Evolutionary conservation across 768 basidiomycete genomes (phyloP), one percentile per base, ranked within the genome.

Genomic region (Panus rudis): DNA sequence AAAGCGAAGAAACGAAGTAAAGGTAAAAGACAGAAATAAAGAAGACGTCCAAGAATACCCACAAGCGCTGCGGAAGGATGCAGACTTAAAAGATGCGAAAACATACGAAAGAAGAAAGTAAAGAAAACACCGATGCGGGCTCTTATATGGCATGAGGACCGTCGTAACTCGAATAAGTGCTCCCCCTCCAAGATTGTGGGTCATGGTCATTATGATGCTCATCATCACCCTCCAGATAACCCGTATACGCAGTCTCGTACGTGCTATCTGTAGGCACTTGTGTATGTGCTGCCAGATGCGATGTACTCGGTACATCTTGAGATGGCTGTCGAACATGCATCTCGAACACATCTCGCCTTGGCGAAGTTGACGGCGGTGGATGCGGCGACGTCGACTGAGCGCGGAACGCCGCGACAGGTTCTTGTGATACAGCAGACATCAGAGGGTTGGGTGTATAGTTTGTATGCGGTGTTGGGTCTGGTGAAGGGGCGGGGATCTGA

Each of bases 401-500:
- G 43, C 46, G 32, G 42, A 57, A 49, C 6, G 46, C 38, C 16
- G 49, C 7, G 32, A 49, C 24, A 26, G 49, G 53, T 10, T 46
- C 24, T 8, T 43, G 19, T 12, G 53, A 48, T 1, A 61, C 48
- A 24, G 58, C 50, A 17, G 58, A 46, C 58, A 60, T 58, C 16
- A 55, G 50, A 11, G 54, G 57, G 6, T 48, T 41, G 2, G 41
- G 32, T 5, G 47, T 44, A n/a, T 43, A 30, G 32, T 64, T 43
- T 39, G 54, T 40, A 44, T 68, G 32, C 16, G 53, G 47, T 23
- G 70, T 70, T 2, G 80, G 76, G 32, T 76, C 56, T 0, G 83
- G 81, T 4, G 83, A 83, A 11, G 78, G 70, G 4, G 68, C 54
- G 2, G 71, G 66, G 60, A 81, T 56, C 57, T 75, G 59, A 41